These are phyloP conservation scores for Teunomyces stri DNA, from an alignment of 805 yeast species.

Conservation along the genomic window DNA sequence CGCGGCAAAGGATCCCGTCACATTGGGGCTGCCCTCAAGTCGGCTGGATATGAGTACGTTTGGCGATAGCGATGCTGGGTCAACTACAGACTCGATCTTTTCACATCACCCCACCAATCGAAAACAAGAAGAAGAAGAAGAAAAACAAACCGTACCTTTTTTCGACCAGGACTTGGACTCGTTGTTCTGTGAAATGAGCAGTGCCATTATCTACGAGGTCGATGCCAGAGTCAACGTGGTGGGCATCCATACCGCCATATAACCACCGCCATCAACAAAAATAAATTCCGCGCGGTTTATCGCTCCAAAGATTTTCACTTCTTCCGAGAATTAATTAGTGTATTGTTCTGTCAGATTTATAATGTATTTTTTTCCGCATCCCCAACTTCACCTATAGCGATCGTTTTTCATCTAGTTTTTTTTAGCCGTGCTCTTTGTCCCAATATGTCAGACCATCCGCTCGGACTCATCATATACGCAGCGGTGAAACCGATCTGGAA, in stretches of 20 bases:
- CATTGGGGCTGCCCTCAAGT: neutral
- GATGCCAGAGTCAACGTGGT: conserved; percentile 24
- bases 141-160: conserved; percentile 1
- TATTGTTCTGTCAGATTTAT: too few relatives aligned
- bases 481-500: conserved; percentile 86
- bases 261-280: neutral
- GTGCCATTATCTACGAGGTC: conserved; percentile 18
- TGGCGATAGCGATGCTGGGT: conserved; percentile 16
- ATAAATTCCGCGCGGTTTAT: too few relatives aligned
- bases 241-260: conserved; percentile 8
- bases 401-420: too few relatives aligned
- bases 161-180: conserved; percentile 14
- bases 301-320: too few relatives aligned
- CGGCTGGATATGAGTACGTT: conserved; percentile 21
- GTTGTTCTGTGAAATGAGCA: conserved; percentile 19
- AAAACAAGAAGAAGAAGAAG: conserved; percentile 6
- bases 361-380: too few relatives aligned
- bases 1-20: neutral
- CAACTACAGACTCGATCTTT: conserved; percentile 14
- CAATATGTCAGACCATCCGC: conserved; percentile 17
- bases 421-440: neutral
- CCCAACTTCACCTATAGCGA: too few relatives aligned
- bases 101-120: conserved; percentile 8
- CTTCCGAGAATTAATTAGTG: too few relatives aligned
- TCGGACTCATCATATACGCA: conserved; percentile 71